A percentile compares a stretch with the other conserved stretches of the same genome.
Conservation (phyloP, 1,139 yeast genomes). For the Candida sojae region DNA sequence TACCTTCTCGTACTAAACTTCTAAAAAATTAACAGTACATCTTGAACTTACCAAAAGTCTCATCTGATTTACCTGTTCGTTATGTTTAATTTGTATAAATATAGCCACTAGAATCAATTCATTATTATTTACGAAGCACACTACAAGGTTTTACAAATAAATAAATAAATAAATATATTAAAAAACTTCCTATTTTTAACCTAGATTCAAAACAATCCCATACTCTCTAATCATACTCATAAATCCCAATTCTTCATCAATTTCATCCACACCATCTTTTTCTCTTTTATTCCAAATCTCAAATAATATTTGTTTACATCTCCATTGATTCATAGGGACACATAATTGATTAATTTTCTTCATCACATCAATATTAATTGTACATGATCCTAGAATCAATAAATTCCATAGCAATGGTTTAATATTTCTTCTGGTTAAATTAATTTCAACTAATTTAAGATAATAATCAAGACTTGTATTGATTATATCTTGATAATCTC, state of each 20-base stretch:
- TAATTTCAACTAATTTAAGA: constrained; percentile 25
- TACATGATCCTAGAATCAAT: constrained; percentile 49
- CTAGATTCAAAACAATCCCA: constrained; percentile 47
- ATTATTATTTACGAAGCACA: too few relatives aligned
- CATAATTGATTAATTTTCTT: neutral
- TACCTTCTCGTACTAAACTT: too few relatives aligned
- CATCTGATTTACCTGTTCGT: too few relatives aligned
- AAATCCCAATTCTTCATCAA: constrained; percentile 43
- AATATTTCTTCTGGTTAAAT: constrained; percentile 15
- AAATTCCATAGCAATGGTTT: constrained; percentile 51
- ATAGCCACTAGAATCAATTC: too few relatives aligned
- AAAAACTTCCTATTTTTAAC: constrained; percentile 13
- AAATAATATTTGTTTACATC: constrained; percentile 52
- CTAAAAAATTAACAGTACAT: too few relatives aligned
- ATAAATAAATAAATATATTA: too few relatives aligned
- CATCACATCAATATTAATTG: constrained; percentile 17
- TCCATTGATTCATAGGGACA: constrained; percentile 44
- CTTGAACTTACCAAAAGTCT: too few relatives aligned
- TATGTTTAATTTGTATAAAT: too few relatives aligned
- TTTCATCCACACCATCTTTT: constrained; percentile 35
- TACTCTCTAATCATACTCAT: constrained; percentile 57
- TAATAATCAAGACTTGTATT: constrained; percentile 31
- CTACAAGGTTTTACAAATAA: too few relatives aligned
- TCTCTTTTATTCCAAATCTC: constrained; percentile 52
- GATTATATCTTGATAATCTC: constrained; percentile 34